phyloP scores from a whole-genome alignment of 73 alveolate species.

The Breviolum minutum region DNA sequence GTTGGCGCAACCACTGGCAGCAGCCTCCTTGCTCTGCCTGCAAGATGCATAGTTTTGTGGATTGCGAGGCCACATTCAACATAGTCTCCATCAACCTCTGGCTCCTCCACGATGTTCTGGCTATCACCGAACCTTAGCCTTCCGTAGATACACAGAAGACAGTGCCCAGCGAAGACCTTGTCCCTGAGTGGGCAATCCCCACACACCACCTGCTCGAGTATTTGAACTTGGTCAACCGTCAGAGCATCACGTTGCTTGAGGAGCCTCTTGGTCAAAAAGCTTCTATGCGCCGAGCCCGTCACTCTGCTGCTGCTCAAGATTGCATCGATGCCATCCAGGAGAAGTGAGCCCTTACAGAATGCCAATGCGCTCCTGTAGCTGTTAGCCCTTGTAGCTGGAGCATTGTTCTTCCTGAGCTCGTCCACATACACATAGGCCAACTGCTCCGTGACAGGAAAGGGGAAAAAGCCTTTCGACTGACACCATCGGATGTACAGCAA shows the following conservation, averaged over 20 bases:
- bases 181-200: too few relatives aligned
- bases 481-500: neutral
- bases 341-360: neutral
- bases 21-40: neutral
- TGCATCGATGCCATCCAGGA: neutral
- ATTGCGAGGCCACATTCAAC: neutral
- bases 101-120: too few relatives aligned
- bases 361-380: constrained; percentile 5
- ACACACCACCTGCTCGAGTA: too few relatives aligned
- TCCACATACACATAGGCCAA: neutral
- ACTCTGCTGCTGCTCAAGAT: neutral
- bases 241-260: too few relatives aligned
- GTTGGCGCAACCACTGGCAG: neutral
- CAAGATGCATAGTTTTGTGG: neutral
- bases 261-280: too few relatives aligned
- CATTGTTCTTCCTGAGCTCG: neutral
- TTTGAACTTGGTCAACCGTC: too few relatives aligned
- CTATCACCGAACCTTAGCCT: too few relatives aligned
- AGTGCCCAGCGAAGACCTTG: too few relatives aligned
- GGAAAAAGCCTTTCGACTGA: neutral
- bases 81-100: neutral
- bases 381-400: neutral
- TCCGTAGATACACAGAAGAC: too few relatives aligned
- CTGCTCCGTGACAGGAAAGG: neutral
- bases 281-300: too few relatives aligned